Evolutionary conservation across 116 monocot species (phyloP), one percentile per base, ranked within the genome.

Genomic region (Papilionanthe hybrid): DNA sequence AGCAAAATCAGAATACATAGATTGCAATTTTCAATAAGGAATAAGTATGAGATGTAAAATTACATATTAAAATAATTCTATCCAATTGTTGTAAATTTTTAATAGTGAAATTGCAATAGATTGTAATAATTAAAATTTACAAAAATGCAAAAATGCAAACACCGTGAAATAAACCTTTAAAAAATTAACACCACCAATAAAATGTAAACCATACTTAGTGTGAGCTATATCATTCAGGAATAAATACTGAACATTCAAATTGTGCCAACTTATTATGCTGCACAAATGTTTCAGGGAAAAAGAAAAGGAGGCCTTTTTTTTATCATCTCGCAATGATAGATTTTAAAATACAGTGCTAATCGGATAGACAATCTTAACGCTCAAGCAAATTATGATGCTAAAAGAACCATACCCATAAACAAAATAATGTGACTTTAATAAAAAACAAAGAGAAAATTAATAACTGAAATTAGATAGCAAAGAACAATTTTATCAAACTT

Each of bases 1-100:
- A n/a, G 22, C 1, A 58, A 58, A 58, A n/a, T 58, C 20, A 58
- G 22, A 58, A 58, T 58, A 58, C 20, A 58, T 58, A 58, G 22
- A 58, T 58, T 58, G 58, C 58, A 58, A 58, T n/a, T 58, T 58
- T 58, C 58, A 58, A n/a, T 58, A 22, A 58, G 58, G 22, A 58
- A 58, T 9, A 58, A 20, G n/a, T 58, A n/a, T 20, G n/a, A 58
- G 58, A 58, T 22, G 7, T 58, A 22, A n/a, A n/a, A 58, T 58
- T 22, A 58, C 3, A 58, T n/a, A 19, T n/a, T 22, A 58, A 58
- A 58, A 5, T 5, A n/a, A 58, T 58, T 58, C 5, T 20, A 9
- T 20, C 58, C 22, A 58, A 7, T n/a, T 58, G 58, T 4, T n/a
- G 20, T 7, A 58, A 58, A 2, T 4, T 6, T 58, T 58, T n/a